These are phyloP conservation scores for Paecilomyces dactylethromorphus DNA, from an alignment of 2,329 filamentous ascomycete species.

Conservation along the genomic window DNA sequence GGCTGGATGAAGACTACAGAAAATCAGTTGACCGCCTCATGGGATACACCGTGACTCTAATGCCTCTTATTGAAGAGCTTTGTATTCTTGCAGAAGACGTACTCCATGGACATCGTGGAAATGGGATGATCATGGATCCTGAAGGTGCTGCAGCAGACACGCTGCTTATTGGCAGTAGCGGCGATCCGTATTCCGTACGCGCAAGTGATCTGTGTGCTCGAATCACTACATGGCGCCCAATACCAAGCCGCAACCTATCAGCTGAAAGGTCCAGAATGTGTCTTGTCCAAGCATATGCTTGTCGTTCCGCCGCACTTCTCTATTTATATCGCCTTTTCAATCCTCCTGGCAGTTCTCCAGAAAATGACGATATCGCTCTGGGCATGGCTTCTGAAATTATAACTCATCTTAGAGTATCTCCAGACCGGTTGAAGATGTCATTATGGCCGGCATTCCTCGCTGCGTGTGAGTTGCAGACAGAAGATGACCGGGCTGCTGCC, in stretches of 20 bases:
- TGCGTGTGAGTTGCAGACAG: constrained; percentile 17
- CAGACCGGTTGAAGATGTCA: constrained; percentile 20
- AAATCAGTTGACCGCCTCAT: constrained; percentile 22
- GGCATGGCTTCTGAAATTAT: constrained; percentile 23
- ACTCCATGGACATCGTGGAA: neutral
- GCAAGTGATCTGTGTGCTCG: constrained; percentile 2
- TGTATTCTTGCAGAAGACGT: constrained; percentile 21
- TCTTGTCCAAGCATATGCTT: constrained; percentile 21
- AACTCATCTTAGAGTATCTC: constrained; percentile 13
- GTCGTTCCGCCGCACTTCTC: constrained; percentile 17
- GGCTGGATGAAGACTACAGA: constrained; percentile 17
- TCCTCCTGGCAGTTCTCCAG: constrained; percentile 12
- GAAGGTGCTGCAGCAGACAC: neutral
- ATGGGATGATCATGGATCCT: neutral
- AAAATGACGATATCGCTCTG: constrained; percentile 16
- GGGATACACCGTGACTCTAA: constrained; percentile 22
- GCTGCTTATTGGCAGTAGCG: too few species aligned
- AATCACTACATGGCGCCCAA: constrained; percentile 18
- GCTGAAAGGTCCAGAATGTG: constrained; percentile 19
- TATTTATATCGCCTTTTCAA: constrained; percentile 21
- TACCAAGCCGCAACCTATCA: constrained; percentile 11
- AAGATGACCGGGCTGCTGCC: constrained; percentile 15
- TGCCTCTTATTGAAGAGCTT: constrained; percentile 23
- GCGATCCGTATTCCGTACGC: too few species aligned
- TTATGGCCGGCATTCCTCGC: constrained; percentile 25